Conservation (phyloP, 192 early-diverging fungal genomes). For the Rhizophagus clarus region DNA sequence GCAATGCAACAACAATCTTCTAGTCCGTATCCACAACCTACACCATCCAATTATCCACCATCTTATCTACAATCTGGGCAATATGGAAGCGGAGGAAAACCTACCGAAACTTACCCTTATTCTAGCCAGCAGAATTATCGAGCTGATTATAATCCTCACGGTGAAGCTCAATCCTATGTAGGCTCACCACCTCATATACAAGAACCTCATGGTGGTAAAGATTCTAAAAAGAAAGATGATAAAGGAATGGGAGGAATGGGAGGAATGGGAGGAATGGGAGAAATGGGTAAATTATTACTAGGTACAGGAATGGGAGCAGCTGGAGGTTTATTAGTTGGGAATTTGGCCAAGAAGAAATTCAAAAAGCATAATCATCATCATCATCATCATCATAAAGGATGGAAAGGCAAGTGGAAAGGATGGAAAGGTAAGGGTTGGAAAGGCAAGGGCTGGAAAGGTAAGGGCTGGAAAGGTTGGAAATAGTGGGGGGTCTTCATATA, state of each 20-base stretch:
- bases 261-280: not conserved
- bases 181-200: not conserved
- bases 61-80: not conserved
- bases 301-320: not conserved
- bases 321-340: not conserved
- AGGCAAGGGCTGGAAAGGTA: not conserved
- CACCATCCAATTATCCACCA: not conserved
- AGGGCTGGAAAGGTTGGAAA: not conserved
- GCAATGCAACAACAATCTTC: not conserved
- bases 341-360: not conserved
- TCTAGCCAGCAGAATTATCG: not conserved
- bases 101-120: too few relatives aligned
- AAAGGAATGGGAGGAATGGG: not conserved
- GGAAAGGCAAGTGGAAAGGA: not conserved
- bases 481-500: not conserved
- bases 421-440: too few relatives aligned
- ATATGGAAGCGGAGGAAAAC: too few relatives aligned
- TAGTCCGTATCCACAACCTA: not conserved
- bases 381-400: not conserved
- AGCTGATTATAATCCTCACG: not conserved
- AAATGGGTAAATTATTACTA: not conserved
- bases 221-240: not conserved
- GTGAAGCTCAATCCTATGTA: not conserved
- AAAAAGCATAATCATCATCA: not conserved
- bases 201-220: too few relatives aligned